Percentiles rank a stretch among this genome's conserved stretches.
Evolutionary conservation across 441 rosid genomes (phyloP).

Genomic region (Adansonia grandidieri): DNA sequence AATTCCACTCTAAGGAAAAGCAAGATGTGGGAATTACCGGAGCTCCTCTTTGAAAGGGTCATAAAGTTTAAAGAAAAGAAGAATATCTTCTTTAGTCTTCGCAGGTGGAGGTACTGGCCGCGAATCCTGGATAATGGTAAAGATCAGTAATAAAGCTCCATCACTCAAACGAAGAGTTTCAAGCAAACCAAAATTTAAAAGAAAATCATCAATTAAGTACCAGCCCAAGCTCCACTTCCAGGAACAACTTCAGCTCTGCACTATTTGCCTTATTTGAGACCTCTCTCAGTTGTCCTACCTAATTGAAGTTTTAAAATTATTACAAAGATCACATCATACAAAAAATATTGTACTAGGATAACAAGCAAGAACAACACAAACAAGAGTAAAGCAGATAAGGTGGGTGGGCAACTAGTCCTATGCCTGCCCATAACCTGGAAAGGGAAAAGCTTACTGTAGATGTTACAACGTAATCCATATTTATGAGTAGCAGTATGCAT

Average conservation of each 20-base stretch:
- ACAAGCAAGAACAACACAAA: slow-evolving; percentile 21
- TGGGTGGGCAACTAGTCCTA: neutral
- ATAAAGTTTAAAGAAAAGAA: slow-evolving; percentile 74
- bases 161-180: slow-evolving; percentile 18
- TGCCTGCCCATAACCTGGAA: slow-evolving; percentile 1
- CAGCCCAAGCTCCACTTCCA: slow-evolving; percentile 65
- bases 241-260: slow-evolving; percentile 72
- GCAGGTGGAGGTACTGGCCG: slow-evolving; percentile 63
- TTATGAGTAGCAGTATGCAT: neutral
- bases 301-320: slow-evolving; percentile 13
- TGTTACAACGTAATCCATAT: neutral
- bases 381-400: slow-evolving; percentile 11
- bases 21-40: slow-evolving; percentile 45
- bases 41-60: slow-evolving; percentile 63
- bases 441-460: neutral
- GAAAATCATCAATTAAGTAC: slow-evolving; percentile 38
- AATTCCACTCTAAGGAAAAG: slow-evolving; percentile 19
- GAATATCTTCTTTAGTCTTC: slow-evolving; percentile 65
- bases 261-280: slow-evolving; percentile 63
- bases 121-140: slow-evolving; percentile 47
- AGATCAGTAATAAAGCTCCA: slow-evolving; percentile 17
- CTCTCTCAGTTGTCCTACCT: slow-evolving; percentile 80
- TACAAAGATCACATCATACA: neutral
- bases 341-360: neutral
- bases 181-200: slow-evolving; percentile 16